Evolutionary conservation across 2,329 filamentous ascomycete species (phyloP), one percentile per base, ranked within the genome.

Genomic region (Colletotrichum orbiculare): DNA sequence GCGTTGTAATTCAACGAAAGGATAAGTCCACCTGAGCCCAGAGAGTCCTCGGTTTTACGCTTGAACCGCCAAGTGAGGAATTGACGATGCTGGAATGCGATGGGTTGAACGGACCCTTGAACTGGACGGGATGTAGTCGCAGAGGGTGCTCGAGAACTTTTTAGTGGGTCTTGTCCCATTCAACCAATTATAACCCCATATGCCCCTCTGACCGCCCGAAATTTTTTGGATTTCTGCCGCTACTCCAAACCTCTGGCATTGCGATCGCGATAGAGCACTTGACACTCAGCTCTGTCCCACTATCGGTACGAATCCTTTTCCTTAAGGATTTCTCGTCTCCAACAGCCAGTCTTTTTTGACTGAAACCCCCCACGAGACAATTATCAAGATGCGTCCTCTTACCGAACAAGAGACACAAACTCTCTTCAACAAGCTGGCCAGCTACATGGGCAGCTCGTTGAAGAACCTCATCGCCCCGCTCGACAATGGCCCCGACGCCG

Each of bases 381-480:
- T 42, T 54, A 39, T 38, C 15, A 87, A 72, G 50, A 96, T 97
- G 93, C 88, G 93, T 60, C 87, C 91, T 56, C 87, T 97, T 70
- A 96, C 93, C 61, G 93, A 93, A 77, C 79, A 83, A 74, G 91
- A 94, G 80, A 92, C 90, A 64, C 88, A 92, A 77, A 92, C 91
- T 2, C 88, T 97, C 72, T 96, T 97, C 79, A 87, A 90, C 71
- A 97, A 98, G 83, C 88, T 99, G 45, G 96, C 96, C 64, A 92
- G 94, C 78, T 99, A 98, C 83, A 96, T 92, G 33, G 94, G 94
- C 70, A 88, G 87, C 72, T 94, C 92, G 15, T 86, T 97, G 71
- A 95, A 94, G 78, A 89, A 93, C 78, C 87, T 97, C 70, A 93
- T 95, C 72, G 88, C 90, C 52, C 90, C 91, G 9, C 82, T 91